Evolutionary conservation across 78 protist genomes (phyloP), one percentile per base, ranked within the genome.

Genomic region (Dictyostelium firmibasis): DNA sequence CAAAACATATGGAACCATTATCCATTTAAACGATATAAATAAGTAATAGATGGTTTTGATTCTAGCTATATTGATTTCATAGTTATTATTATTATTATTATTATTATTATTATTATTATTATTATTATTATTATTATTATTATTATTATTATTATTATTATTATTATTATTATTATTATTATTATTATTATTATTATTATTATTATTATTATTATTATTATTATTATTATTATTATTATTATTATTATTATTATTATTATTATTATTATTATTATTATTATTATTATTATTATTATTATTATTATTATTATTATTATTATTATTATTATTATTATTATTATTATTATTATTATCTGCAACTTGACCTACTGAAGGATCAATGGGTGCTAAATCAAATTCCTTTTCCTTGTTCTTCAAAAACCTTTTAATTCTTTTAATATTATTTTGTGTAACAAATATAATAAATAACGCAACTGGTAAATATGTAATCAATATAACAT

Each of bases 21-120:
- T 89, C 94, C 94, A 89, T 89, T 89, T 89, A 25, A 89, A 89
- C 20, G 82, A 77, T n/a, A 72, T 43, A 67, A 33, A 81, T 53
- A 81, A 41, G 23, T 81, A 57, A n/a, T n/a, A 81, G 7, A 44
- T 81, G 3, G 6, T 16, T n/a, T 33, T 53, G 11, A n/a, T 57
- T 53, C 50, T 81, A 9, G 33, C 4, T 72, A 25, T 27, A 29
- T 72, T 29, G 25, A 16, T 14, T 72, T 14, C 8, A 33, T 69
- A 4, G 1, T 69, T 13, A 23, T 69, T 69, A 27, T 69, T 69
- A 69, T 69, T 27, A 2, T 4, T 1, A 69, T 69, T 27, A 1
- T 4, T n/a, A n/a, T 69, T 27, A 16, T 69, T 13, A 23, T 69
- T 69, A 27, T 69, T 69, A 69, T 69, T 27, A 2, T 4, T 1